Base-by-base conservation (phyloP, 1,284 basidiomycete genomes). In the Schizophyllum commune region DNA sequence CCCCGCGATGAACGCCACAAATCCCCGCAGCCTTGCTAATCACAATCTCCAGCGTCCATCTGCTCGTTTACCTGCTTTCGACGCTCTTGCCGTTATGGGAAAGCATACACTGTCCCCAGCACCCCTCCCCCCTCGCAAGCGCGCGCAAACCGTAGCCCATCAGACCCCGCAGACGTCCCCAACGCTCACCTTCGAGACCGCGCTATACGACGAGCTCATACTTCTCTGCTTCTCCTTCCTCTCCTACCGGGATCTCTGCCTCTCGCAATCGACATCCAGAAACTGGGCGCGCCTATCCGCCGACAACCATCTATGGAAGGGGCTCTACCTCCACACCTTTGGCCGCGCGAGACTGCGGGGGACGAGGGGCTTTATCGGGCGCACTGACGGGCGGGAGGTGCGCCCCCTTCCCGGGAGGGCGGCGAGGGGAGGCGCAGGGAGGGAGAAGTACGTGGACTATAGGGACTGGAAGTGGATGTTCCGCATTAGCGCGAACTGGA, bases 391-490 rank as follows among this genome's bases (percentile, higher is more conserved):
- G 2, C 76, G 83, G 60, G 79, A 84, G 68, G 72, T 87, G 32
- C 83, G 78, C 67, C 76, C 81, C 4, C 73, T 91, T 32, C 88
- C 88, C 11, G 77, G 76, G 22, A 74, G 84, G 68, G 79, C 76
- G 3, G 72, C 75, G 63, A 39, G 34, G 34, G 34, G 34, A 6
- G 34, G 34, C 7, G 34, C 7, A 39, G 58, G 64, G 52, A 74
- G 79, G n/a, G 11, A 51, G 15, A 52, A 55, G 20, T 8, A 54
- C 32, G 32, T 20, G n/a, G 70, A 75, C 53, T 65, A 75, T 55
- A 84, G 79, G 68, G 81, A 89, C 67, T 92, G 89, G 89, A 90
- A 89, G 72, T 88, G 83, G 82, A 91, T 91, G 88, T 91, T 90
- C 72, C 81, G 88, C 58, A 88, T 91, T 64, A 90, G 87, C 68